Evolutionary conservation across 1,139 yeast species (phyloP), one percentile per base, ranked within the genome.

Genomic region (Diutina rugosa): DNA sequence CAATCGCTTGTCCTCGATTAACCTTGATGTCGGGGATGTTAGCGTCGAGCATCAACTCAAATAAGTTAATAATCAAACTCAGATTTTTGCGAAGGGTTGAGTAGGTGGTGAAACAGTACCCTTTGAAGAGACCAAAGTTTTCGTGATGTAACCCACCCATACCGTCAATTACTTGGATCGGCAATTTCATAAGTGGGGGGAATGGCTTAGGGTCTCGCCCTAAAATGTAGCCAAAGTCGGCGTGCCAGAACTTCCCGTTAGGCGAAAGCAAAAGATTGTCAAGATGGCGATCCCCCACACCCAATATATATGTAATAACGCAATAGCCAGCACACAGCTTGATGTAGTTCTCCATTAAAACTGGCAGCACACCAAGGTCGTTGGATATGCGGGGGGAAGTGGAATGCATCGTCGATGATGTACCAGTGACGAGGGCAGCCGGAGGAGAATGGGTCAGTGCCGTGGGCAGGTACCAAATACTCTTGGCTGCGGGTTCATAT

Each of bases 181-280:
- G 99, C 46, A 95, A 74, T 66, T 95, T 95, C 98, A 95, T 93
- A 71, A 93, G 77, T 0, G 99, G 99, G 8, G 99, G 98, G 70
- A 95, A 95, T 9, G 98, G 98, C 66, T 95, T 95, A 2, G 99
- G 99, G 67, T 95, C 99, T 56, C 93, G 84, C 0, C 99, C 99
- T 56, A 95, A 72, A 55, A 95, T 91, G 66, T 93, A 95, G 0
- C 99, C 99, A 69, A 90, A 95, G 70, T 95, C 99, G 1, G 97
- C 98, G 70, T 90, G 97, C 82, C 95, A 90, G 66, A 90, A 90
- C 65, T 85, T 90, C 2, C 89, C 97, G 67, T 87, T 87, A 32
- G 71, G 73, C 6, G 84, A 78, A 10, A 81, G 66, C 47, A 95
- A 74, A 60, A 95, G 73, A 65, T 95, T 95, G 64, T 95, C 99